Base-by-base conservation (phyloP, 441 rosid species). In the Gossypium gossypioides region DNA sequence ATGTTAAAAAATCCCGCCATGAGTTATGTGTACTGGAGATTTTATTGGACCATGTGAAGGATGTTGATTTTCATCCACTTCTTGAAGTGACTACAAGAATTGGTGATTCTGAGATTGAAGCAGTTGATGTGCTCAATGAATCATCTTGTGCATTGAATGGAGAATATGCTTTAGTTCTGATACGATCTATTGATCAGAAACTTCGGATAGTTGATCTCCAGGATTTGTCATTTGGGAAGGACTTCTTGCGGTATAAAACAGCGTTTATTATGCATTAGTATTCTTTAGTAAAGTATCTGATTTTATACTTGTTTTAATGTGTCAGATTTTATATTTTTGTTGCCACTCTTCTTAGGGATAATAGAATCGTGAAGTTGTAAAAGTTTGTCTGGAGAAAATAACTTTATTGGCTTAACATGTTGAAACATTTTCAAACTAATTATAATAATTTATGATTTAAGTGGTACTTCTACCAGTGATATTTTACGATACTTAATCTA, bases 21-120 rank as follows among this genome's bases (percentile, higher is more conserved):
- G 83, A 85, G 80, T 51, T 32, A 40, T 87, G 96, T 57, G 72
- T 73, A 71, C 73, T 93, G 58, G 90, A 85, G 76, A 79, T 93
- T 67, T 77, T 79, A 62, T 55, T 88, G 81, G 93, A 91, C 69
- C 72, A 72, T 34, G 73, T 91, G 71, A 85, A 86, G 79, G 91
- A 86, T 51, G 74, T 77, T 75, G 98, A 89, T 78, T 80, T 82
- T 78, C 84, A 73, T 67, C 93, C 98, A 4, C 89, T 93, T 71
- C 81, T 84, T 68, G 91, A 90, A 84, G 60, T 90, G 62, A 85
- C 84, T 57, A 66, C 16, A 61, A 86, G 86, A 61, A 81, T 93
- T 52, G 82, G 79, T 24, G 61, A 73, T 15, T 89, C 96, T 52
- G 95, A 85, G 81, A 81, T 94, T 55, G 90, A 94, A 74, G 91